A percentile compares a stretch with the other conserved stretches of the same genome.
phyloP scores from a whole-genome alignment of 192 early-diverging fungal genomes.

The Coemansia sp. region DNA sequence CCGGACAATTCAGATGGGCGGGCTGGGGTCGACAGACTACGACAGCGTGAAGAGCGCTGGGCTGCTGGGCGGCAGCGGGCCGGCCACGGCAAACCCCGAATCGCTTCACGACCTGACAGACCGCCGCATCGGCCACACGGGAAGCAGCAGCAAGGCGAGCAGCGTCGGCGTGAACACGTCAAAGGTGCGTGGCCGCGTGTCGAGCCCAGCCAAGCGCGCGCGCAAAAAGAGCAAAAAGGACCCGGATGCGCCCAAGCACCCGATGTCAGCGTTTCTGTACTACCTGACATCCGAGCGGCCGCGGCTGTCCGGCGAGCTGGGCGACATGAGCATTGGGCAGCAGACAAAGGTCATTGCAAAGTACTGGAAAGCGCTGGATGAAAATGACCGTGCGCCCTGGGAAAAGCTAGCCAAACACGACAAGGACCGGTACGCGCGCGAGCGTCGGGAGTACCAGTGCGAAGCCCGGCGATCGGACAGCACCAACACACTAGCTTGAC shows the following conservation, averaged over 20 bases:
- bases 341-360: slow-evolving; percentile 74
- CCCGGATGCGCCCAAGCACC: slow-evolving; percentile 78
- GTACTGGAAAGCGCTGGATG: slow-evolving; percentile 53
- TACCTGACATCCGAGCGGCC: slow-evolving; percentile 69
- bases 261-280: slow-evolving; percentile 83
- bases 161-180: slow-evolving; percentile 9
- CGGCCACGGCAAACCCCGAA: too few relatives aligned
- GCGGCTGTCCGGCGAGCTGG: slow-evolving; percentile 59
- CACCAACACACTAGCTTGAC: background rate
- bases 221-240: slow-evolving; percentile 72
- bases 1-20: too few relatives aligned
- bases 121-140: too few relatives aligned
- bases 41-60: too few relatives aligned
- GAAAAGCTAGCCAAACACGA: slow-evolving; percentile 54
- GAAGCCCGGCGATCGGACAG: slow-evolving; percentile 20
- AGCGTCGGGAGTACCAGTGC: slow-evolving; percentile 57
- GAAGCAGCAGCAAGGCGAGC: slow-evolving; percentile 6
- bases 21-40: too few relatives aligned
- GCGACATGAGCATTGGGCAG: slow-evolving; percentile 68
- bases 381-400: slow-evolving; percentile 55
- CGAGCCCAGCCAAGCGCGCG: slow-evolving; percentile 37
- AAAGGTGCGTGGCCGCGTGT: slow-evolving; percentile 24
- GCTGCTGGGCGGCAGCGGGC: too few relatives aligned
- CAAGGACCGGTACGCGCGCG: slow-evolving; percentile 63
- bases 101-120: too few relatives aligned